phyloP scores from a whole-genome alignment of 768 basidiomycete species.

The Russula sp. region DNA sequence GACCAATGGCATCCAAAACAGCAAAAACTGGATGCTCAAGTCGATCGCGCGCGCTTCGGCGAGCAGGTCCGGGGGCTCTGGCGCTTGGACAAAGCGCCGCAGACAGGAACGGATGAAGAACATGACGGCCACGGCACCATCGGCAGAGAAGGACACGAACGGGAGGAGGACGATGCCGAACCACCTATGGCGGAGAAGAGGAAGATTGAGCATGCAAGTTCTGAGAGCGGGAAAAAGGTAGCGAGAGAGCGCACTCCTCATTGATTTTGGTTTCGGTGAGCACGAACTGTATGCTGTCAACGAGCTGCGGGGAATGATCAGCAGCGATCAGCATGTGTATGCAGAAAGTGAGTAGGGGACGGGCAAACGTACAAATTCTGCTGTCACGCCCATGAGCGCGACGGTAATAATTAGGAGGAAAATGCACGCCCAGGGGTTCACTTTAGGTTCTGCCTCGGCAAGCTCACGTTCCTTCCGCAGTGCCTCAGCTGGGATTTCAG shows the following conservation, averaged over 20 bases:
- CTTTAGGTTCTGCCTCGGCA: conserved; percentile 43
- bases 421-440: conserved; percentile 59
- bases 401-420: conserved; percentile 45
- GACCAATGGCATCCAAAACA: conserved; percentile 75
- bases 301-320: conserved; percentile 36
- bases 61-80: conserved; percentile 43
- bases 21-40: conserved; percentile 66
- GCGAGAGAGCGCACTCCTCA: conserved; percentile 41
- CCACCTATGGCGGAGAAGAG: conserved; percentile 38
- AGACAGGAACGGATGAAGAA: conserved; percentile 46
- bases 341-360: neutral
- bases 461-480: conserved; percentile 33
- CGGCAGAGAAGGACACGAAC: conserved; percentile 64
- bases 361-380: conserved; percentile 50
- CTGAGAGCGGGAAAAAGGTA: neutral
- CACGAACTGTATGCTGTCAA: conserved; percentile 55
- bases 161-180: conserved; percentile 70
- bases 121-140: conserved; percentile 52
- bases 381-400: conserved; percentile 58
- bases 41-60: conserved; percentile 69
- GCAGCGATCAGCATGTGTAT: neutral
- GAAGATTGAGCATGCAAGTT: neutral
- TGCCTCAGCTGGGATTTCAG: conserved; percentile 32
- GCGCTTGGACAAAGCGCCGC: conserved; percentile 35
- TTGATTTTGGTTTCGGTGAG: conserved; percentile 36